Evolutionary conservation across 2,329 filamentous ascomycete species (phyloP).

Genomic region (Fonsecaea monophora): DNA sequence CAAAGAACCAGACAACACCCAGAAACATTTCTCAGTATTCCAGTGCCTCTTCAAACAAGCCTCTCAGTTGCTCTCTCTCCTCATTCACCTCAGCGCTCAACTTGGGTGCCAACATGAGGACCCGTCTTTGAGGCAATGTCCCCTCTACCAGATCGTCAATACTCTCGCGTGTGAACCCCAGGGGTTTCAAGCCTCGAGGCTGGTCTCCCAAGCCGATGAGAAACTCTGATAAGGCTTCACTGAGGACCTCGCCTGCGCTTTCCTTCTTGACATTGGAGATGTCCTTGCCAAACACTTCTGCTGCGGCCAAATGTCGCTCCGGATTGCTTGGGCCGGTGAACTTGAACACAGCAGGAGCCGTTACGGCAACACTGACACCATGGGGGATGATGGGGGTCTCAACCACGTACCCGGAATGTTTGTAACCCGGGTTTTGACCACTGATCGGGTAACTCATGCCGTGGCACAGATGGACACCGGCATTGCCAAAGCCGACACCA

Average conservation of each 20-base stretch:
- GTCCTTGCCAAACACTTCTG: constrained; percentile 90
- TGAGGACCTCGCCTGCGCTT: constrained; percentile 85
- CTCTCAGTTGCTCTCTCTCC: constrained; percentile 74
- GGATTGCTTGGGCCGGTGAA: constrained; percentile 94
- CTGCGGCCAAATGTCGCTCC: constrained; percentile 85
- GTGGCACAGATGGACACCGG: constrained; percentile 87
- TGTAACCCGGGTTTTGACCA: constrained; percentile 90
- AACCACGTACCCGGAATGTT: constrained; percentile 84
- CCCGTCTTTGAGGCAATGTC: constrained; percentile 88
- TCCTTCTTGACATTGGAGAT: constrained; percentile 85
- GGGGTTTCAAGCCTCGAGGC: constrained; percentile 79
- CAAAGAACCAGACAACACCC: not conserved
- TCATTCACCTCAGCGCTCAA: constrained; percentile 72
- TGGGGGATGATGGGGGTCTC: constrained; percentile 85
- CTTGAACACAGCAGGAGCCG: constrained; percentile 88
- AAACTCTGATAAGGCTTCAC: constrained; percentile 82
- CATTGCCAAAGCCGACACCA: constrained; percentile 96
- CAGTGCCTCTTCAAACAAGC: constrained; percentile 70
- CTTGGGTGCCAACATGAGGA: constrained; percentile 88
- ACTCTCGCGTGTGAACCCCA: constrained; percentile 79
- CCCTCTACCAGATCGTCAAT: constrained; percentile 88
- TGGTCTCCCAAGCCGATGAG: constrained; percentile 85
- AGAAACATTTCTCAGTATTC: constrained; percentile 51
- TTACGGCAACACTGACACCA: constrained; percentile 92
- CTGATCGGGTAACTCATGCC: constrained; percentile 98